These are phyloP conservation scores for Neurospora crassa DNA, from an alignment of 2,329 filamentous ascomycete genomes.

Conservation along the genomic window DNA sequence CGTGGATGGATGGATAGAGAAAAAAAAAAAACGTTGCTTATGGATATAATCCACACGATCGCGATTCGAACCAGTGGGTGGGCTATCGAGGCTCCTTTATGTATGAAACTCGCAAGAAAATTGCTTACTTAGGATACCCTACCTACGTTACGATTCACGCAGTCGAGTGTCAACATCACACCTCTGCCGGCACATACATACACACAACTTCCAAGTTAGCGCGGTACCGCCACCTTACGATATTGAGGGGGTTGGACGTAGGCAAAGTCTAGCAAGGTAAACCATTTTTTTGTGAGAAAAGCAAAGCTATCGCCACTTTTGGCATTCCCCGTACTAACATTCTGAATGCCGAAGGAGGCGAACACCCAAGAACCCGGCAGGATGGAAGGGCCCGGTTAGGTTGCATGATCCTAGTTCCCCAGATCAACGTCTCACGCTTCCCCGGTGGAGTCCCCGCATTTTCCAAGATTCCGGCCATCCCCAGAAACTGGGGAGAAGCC, in stretches of 20 bases:
- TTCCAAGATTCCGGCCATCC: neutral
- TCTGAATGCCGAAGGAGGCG: no score
- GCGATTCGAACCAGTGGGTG: neutral
- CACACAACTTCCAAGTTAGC: no score
- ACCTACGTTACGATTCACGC: neutral
- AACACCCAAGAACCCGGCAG: neutral
- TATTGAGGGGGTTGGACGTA: no score
- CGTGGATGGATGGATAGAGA: neutral
- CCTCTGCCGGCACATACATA: no score
- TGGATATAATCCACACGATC: neutral
- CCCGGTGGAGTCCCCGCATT: neutral
- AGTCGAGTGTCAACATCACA: neutral
- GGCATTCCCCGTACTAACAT: no score
- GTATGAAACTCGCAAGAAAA: neutral
- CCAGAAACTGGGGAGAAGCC: neutral
- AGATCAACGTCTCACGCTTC: neutral
- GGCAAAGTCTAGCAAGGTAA: no score
- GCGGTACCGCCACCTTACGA: no score
- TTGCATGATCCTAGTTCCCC: neutral
- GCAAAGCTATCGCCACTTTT: no score
- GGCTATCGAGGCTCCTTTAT: neutral
- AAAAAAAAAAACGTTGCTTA: neutral
- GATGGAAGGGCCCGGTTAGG: neutral
- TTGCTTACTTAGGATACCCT: neutral
- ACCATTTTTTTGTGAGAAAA: no score